Conservation (phyloP, 306 rosid species). For the Cicer judaicum region DNA sequence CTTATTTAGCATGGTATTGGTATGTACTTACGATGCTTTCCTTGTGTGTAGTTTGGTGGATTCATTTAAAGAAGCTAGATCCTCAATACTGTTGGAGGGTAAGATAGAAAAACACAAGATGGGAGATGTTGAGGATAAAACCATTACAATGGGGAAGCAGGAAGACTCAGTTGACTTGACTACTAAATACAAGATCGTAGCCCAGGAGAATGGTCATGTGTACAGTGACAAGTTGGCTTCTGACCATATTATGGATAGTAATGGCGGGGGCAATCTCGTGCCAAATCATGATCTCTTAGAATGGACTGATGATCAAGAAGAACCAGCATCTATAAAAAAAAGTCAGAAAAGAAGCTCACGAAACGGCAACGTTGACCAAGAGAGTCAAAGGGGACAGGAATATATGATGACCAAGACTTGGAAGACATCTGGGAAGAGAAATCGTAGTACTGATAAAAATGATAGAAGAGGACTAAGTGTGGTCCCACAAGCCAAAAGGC, state of each 20-base stretch:
- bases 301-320: slow-evolving; percentile 28
- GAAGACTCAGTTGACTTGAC: not conserved
- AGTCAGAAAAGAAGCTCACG: slow-evolving; percentile 32
- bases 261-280: slow-evolving; percentile 1
- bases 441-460: slow-evolving; percentile 17
- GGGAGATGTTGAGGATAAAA: not conserved
- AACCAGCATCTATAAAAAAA: slow-evolving; percentile 27
- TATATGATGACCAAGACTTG: slow-evolving; percentile 19
- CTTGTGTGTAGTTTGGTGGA: slow-evolving; percentile 56
- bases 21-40: slow-evolving; percentile 30
- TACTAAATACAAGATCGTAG: not conserved
- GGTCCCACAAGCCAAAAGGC: slow-evolving; percentile 45
- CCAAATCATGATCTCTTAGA: not conserved
- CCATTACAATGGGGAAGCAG: not conserved
- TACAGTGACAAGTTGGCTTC: not conserved
- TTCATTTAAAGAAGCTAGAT: slow-evolving; percentile 61
- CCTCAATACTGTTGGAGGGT: slow-evolving; percentile 60
- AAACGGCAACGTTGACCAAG: slow-evolving; percentile 36
- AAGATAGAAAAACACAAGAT: slow-evolving; percentile 54
- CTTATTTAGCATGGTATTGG: slow-evolving; percentile 28
- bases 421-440: slow-evolving; percentile 48
- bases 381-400: slow-evolving; percentile 35
- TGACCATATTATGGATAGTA: not conserved
- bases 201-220: not conserved
- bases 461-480: slow-evolving; percentile 24